Percentiles rank a stretch among this genome's conserved stretches.
Conservation (phyloP, 1,284 basidiomycete species). For the Hemileia vastatrix region DNA sequence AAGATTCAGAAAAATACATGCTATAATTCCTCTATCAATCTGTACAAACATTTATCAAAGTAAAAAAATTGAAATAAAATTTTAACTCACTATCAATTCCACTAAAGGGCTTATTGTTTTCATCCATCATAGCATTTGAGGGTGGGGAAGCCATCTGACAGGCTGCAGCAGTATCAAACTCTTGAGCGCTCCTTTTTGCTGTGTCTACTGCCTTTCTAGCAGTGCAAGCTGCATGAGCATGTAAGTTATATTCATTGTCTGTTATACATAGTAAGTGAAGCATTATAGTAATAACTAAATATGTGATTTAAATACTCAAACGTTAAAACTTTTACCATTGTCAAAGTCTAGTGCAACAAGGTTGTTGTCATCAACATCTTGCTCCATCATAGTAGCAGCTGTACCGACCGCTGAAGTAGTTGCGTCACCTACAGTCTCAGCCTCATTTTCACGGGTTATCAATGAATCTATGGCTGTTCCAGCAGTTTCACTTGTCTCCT, state of each 20-base stretch:
- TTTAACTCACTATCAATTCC: slow-evolving; percentile 24
- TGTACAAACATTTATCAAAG: too few relatives aligned
- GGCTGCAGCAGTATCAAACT: slow-evolving; percentile 71
- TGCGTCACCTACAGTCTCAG: slow-evolving; percentile 35
- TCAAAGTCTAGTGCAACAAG: slow-evolving; percentile 85
- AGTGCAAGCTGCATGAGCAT: slow-evolving; percentile 75
- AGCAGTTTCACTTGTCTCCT: slow-evolving; percentile 58
- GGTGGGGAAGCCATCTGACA: slow-evolving; percentile 49
- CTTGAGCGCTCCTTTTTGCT: slow-evolving; percentile 67
- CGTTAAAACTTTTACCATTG: slow-evolving; percentile 55
- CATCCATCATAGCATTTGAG: slow-evolving; percentile 47
- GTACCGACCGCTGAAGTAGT: slow-evolving; percentile 32
- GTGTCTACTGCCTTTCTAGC: slow-evolving; percentile 79
- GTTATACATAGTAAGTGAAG: slow-evolving; percentile 19
- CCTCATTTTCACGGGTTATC: slow-evolving; percentile 42
- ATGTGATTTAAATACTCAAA: neutral
- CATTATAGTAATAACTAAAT: neutral
- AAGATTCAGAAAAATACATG: neutral
- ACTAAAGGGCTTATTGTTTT: slow-evolving; percentile 23
- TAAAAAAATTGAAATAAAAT: neutral
- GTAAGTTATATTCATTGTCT: slow-evolving; percentile 86
- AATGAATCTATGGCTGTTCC: slow-evolving; percentile 37
- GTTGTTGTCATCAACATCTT: slow-evolving; percentile 51
- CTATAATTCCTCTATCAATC: too few relatives aligned
- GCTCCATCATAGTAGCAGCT: slow-evolving; percentile 56